Conservation (phyloP, 768 basidiomycete genomes). For the Neoboletus magnificus region DNA sequence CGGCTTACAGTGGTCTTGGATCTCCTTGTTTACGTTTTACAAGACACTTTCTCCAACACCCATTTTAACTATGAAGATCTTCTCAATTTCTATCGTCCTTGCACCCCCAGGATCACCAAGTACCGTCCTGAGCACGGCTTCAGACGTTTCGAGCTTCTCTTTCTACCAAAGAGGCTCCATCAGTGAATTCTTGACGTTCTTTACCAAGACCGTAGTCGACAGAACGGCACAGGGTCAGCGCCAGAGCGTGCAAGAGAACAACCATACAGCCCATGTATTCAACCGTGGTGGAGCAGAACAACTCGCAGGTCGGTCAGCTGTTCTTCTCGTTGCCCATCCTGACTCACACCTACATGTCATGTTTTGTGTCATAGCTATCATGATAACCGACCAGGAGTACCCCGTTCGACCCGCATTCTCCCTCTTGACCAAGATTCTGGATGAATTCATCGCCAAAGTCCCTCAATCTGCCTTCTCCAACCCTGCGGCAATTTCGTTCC, state of each 20-base stretch:
- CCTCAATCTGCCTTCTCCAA: slow-evolving; percentile 66
- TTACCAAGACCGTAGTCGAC: slow-evolving; percentile 89
- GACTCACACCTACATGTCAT: slow-evolving; percentile 4
- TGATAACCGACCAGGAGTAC: slow-evolving; percentile 95
- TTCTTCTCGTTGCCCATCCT: not conserved
- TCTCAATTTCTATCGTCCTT: slow-evolving; percentile 69
- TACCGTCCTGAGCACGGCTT: slow-evolving; percentile 62
- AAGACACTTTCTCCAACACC: slow-evolving; percentile 9
- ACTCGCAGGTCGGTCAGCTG: slow-evolving; percentile 62
- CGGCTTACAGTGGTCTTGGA: not conserved
- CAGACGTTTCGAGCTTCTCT: slow-evolving; percentile 85
- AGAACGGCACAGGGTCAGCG: slow-evolving; percentile 84
- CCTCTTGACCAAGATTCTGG: slow-evolving; percentile 85
- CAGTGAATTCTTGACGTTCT: slow-evolving; percentile 91
- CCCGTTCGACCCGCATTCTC: slow-evolving; percentile 97
- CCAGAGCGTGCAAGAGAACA: slow-evolving; percentile 92
- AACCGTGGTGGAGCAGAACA: slow-evolving; percentile 84
- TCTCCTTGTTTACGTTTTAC: slow-evolving; percentile 1
- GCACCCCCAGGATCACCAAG: slow-evolving; percentile 62
- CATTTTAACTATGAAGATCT: slow-evolving; percentile 73
- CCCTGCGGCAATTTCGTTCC: slow-evolving; percentile 70
- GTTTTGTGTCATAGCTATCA: slow-evolving; percentile 55
- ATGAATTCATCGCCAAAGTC: slow-evolving; percentile 84
- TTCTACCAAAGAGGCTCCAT: slow-evolving; percentile 91
- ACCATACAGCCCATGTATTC: slow-evolving; percentile 90